Evolutionary conservation across 2,329 filamentous ascomycete species (phyloP).

Genomic region (Aspergillus uvarum): DNA sequence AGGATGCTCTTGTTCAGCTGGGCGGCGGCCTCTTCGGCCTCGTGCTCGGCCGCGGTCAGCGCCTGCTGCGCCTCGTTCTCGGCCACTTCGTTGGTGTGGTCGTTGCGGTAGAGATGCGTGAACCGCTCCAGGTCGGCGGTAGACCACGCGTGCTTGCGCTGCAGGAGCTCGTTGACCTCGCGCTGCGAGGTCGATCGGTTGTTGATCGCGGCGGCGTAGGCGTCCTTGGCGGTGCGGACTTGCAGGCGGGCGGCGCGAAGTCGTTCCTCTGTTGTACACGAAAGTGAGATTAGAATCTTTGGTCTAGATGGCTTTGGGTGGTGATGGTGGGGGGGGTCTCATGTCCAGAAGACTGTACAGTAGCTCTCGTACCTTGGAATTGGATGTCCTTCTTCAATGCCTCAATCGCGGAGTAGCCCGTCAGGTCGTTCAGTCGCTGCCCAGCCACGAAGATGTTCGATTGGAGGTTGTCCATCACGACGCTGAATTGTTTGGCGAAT

Average conservation of each 20-base stretch:
- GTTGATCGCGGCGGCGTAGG: constrained; percentile 80
- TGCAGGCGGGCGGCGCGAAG: constrained; percentile 57
- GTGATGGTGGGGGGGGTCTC: neutral
- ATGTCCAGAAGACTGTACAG: neutral
- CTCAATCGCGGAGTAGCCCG: constrained; percentile 91
- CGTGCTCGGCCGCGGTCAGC: constrained; percentile 72
- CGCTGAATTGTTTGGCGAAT: constrained; percentile 61
- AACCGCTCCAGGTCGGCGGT: constrained; percentile 88
- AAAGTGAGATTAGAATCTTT: constrained; percentile 5
- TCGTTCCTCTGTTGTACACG: constrained; percentile 46
- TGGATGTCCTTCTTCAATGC: constrained; percentile 76
- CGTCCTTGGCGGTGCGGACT: constrained; percentile 69
- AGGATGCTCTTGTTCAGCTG: constrained; percentile 80
- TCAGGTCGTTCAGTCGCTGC: constrained; percentile 88
- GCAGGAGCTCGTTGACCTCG: constrained; percentile 90
- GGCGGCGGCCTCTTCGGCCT: constrained; percentile 73
- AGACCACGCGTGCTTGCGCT: constrained; percentile 90
- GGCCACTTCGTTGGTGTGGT: constrained; percentile 88
- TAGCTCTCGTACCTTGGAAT: constrained; percentile 52
- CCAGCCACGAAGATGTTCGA: constrained; percentile 80
- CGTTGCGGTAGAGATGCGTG: constrained; percentile 84
- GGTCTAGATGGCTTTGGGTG: neutral
- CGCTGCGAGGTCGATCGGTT: constrained; percentile 86
- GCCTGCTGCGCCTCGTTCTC: constrained; percentile 71
- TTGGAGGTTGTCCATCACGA: constrained; percentile 86